Percentiles rank a stretch among this genome's conserved stretches.
phyloP scores from a whole-genome alignment of 306 rosid species.

The Cucurbita ficifolia region DNA sequence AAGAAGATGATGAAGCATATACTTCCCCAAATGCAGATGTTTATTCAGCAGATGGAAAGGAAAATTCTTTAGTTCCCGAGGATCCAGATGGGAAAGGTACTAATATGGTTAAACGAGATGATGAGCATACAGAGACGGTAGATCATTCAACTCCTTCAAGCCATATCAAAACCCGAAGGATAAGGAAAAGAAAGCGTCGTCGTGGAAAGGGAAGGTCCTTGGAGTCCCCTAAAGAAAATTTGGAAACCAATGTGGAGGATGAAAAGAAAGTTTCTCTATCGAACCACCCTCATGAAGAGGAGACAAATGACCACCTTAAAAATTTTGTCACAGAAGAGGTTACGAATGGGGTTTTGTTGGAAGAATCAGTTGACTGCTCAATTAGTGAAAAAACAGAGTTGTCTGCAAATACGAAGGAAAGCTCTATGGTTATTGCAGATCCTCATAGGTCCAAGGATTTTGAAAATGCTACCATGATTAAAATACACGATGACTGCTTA shows the following conservation, averaged over 20 bases:
- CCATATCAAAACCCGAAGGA: not conserved
- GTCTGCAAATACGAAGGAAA: not conserved
- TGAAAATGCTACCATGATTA: not conserved
- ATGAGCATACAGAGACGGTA: not conserved
- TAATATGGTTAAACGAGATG: not conserved
- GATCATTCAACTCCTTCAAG: not conserved
- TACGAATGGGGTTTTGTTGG: not conserved
- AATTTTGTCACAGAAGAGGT: not conserved
- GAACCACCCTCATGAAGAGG: not conserved
- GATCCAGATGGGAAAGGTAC: not conserved
- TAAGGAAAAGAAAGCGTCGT: not conserved
- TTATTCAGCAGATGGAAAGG: not conserved
- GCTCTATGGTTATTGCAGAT: not conserved
- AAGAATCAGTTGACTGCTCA: not conserved
- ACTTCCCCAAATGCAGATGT: conserved; percentile 1
- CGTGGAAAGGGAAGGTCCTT: not conserved
- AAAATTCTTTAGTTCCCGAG: not conserved
- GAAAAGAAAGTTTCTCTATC: not conserved
- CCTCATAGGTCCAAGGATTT: not conserved
- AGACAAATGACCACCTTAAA: not conserved
- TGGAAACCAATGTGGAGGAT: not conserved
- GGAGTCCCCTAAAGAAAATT: not conserved
- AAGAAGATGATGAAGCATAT: not conserved
- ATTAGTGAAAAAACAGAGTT: not conserved
- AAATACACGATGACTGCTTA: not conserved